Base-by-base conservation (phyloP, 371 early-diverging fungal genomes). In the Mortierella polycephala region DNA sequence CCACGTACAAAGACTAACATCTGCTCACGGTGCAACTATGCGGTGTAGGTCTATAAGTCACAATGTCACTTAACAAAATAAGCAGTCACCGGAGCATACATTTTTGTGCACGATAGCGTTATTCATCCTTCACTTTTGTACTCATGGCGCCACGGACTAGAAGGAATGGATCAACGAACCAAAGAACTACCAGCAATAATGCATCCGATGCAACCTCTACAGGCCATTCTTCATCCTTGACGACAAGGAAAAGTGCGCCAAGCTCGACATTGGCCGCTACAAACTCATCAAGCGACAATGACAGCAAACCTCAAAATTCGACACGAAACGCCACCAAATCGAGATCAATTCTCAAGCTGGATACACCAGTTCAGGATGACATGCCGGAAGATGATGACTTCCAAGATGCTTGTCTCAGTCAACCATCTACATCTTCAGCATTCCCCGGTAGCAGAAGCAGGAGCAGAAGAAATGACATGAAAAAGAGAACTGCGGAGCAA, bases 271-370 rank as follows among this genome's bases (percentile, higher is more conserved):
- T 60, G 6, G 39, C 45, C 5, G 54, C 45, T n/a, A 5, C 18
- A 11, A 21, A 51, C 46, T 47, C 47, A 14, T 7, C 12, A 5
- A 51, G 51, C 51, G 20, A 21, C 51, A 51, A 18, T 51, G 30
- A 41, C 42, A 53, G 14, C 39, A 11, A 45, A 44, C 46, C 5
- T 20, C 14, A 56, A 59, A 55, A 47, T 57, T 73, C 63, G 73
- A 63, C 73, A 46, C 67, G 18, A 59, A 69, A 53, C 75, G 75
- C 75, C 75, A 74, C 75, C 75, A 74, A 74, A 14, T 57, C 41
- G 47, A 52, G 23, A 12, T 45, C 37, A 47, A 69, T 21, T 57
- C 50, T 18, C 16, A 11, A 49, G 21, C 5, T 21, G 46, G 18
- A 30, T 30, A 30, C 30, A 30, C 30, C 30, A 30, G 30, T 30